Percentiles rank a stretch among this genome's conserved stretches.
These are phyloP conservation scores for Carallia brachiata DNA, from an alignment of 345 rosid genomes.

Conservation along the genomic window DNA sequence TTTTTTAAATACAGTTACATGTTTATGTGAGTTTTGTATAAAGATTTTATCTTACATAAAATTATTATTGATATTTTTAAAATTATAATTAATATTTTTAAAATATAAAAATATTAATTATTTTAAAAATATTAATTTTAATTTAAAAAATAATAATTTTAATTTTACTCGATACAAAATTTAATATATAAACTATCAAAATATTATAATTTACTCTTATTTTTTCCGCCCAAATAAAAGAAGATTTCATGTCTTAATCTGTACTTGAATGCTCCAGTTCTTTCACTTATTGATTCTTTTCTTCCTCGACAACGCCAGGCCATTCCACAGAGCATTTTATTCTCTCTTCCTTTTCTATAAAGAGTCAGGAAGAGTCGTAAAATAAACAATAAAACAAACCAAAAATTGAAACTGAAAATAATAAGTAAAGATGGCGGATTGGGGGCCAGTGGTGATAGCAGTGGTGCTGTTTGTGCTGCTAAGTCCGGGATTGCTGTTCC, in stretches of 20 bases:
- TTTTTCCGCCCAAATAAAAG: not conserved
- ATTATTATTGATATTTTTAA: no score
- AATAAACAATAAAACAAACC: not conserved
- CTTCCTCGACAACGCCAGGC: not conserved
- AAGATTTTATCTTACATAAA: no score
- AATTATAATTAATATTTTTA: no score
- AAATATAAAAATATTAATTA: no score
- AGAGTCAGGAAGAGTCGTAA: not conserved
- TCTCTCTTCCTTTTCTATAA: not conserved
- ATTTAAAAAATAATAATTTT: no score
- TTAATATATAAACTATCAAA: no score
- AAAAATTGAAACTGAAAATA: no score
- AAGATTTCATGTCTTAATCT: conserved; percentile 2
- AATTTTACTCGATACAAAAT: no score
- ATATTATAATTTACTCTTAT: no score
- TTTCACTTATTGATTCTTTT: conserved; percentile 8
- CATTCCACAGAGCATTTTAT: no score
- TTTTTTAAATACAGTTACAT: not conserved
- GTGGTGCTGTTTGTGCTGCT: conserved; percentile 28
- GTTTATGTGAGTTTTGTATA: no score
- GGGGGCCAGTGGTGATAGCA: conserved; percentile 31
- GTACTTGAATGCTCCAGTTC: conserved; percentile 5
- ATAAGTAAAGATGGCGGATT: conserved; percentile 21
- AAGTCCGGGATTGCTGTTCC: conserved; percentile 28
- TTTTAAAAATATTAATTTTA: no score